Conservation (phyloP, 495 filamentous ascomycete species). For the Rhypophila decipiens region DNA sequence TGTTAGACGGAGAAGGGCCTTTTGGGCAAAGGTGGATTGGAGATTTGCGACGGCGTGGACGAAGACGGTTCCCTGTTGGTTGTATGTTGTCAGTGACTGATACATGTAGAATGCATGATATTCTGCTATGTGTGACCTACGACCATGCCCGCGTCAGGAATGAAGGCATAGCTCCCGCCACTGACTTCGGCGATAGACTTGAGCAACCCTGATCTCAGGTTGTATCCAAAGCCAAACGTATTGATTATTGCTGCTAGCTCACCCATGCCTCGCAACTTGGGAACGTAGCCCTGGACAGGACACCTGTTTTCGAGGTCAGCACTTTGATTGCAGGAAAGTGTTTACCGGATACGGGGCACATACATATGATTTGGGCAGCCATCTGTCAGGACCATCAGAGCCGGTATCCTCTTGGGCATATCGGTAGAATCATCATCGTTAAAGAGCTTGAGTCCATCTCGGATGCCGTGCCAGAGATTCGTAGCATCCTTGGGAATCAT, state of each 20-base stretch:
- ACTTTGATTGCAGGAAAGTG: not conserved
- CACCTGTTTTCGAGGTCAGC: slow-evolving; percentile 7
- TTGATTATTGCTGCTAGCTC: slow-evolving; percentile 33
- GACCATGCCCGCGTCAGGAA: slow-evolving; percentile 44
- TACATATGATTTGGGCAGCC: slow-evolving; percentile 38
- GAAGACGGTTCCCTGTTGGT: slow-evolving; percentile 36
- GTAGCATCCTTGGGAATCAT: slow-evolving; percentile 23
- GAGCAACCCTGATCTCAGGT: slow-evolving; percentile 32
- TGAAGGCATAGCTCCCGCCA: slow-evolving; percentile 40
- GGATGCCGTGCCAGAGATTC: slow-evolving; percentile 40
- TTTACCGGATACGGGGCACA: not conserved
- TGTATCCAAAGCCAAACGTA: slow-evolving; percentile 44
- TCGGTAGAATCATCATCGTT: not conserved
- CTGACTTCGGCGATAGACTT: slow-evolving; percentile 39
- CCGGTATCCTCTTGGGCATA: slow-evolving; percentile 25
- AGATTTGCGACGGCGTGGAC: slow-evolving; percentile 43
- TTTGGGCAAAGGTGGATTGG: slow-evolving; percentile 37
- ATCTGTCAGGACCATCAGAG: slow-evolving; percentile 42
- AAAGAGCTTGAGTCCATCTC: slow-evolving; percentile 30
- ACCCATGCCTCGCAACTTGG: slow-evolving; percentile 28
- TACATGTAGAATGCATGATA: too few relatives aligned
- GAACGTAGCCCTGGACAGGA: slow-evolving; percentile 29
- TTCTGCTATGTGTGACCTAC: slow-evolving; percentile 11
- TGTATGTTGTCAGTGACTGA: too few relatives aligned
- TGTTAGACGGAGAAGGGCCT: slow-evolving; percentile 24